Base-by-base conservation (phyloP, 2,329 filamentous ascomycete genomes). In the Pseudofabraea citricarpa region DNA sequence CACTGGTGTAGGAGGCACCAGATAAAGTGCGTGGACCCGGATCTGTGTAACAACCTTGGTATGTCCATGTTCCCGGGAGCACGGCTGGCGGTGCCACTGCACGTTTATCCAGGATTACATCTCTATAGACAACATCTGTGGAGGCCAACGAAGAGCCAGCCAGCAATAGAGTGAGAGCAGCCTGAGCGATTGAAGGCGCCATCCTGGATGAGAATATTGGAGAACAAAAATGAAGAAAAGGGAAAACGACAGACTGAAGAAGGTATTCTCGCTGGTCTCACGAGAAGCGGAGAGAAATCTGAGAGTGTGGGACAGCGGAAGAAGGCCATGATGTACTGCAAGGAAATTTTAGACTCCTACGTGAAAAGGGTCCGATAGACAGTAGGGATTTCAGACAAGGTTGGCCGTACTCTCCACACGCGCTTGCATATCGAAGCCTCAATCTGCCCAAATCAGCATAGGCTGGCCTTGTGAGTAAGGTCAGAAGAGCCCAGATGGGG, bases 41-140 rank as follows among this genome's bases (percentile, higher is more conserved):
- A 45, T 56, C 54, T 27, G 48, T 45, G 33, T 56, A 58, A 32
- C 57, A 59, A 29, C 57, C 57, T 43, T 53, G 33, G 13, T 47
- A 57, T 3, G 44, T 44, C 55, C 56, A 59, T 18, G 41, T 45
- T 10, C 44, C 46, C 22, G 52, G 50, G 10, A 56, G 45, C 12
- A 36, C 31, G 15, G 49, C 15, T 16, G 50, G 43, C 16, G 36
- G 39, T 16, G 29, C 19, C n/a, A 41, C 26, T 21, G 42, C 40
- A 36, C 27, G 36, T 23, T 40, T 46, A 21, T 48, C 24, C 27
- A 46, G 36, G 12, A 24, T 41, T 8, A 40, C 40, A 31, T 36
- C 32, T 21, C 19, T 32, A 42, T 38, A 42, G 12, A 15, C 15
- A 36, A 31, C 13, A 18, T 39, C 27, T 12, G 26, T n/a, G 6